These are phyloP conservation scores for Osmanthus fragrans DNA, from an alignment of 257 asterid genomes.

Conservation along the genomic window DNA sequence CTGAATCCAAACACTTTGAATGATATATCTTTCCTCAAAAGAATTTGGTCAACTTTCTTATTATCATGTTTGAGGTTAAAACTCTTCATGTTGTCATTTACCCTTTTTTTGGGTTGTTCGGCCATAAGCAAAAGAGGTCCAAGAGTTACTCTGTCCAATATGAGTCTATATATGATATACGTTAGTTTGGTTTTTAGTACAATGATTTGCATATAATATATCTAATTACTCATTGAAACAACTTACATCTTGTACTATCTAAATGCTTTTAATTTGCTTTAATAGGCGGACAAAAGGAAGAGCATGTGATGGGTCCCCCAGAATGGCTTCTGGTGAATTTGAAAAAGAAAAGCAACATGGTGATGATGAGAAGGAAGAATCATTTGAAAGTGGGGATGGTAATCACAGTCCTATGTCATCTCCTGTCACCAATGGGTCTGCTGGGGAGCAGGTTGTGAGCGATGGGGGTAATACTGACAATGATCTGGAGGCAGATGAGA, in stretches of 20 bases:
- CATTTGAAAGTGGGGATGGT: slow-evolving; percentile 46
- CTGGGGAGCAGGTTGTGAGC: slow-evolving; percentile 45
- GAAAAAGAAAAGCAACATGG: slow-evolving; percentile 32
- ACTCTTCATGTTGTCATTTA: neutral
- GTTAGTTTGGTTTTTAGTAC: neutral
- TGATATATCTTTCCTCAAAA: neutral
- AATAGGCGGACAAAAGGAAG: slow-evolving; percentile 58
- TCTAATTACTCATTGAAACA: neutral
- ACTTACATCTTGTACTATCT: neutral
- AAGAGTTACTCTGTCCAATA: neutral
- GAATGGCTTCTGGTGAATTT: slow-evolving; percentile 31
- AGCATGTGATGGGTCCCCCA: slow-evolving; percentile 40
- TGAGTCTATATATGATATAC: neutral
- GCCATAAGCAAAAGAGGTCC: neutral
- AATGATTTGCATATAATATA: neutral
- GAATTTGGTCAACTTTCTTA: neutral
- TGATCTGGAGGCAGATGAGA: slow-evolving; percentile 43
- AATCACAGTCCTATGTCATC: slow-evolving; percentile 53
- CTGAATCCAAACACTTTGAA: neutral
- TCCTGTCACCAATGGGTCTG: slow-evolving; percentile 40
- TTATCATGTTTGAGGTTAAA: neutral
- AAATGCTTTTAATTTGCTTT: slow-evolving; percentile 6
- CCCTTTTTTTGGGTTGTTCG: no score
- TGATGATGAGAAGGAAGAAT: slow-evolving; percentile 44
- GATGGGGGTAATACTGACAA: slow-evolving; percentile 41